Base-by-base conservation (phyloP, 768 basidiomycete species). In the Tylopilus plumbeoviolaceoides region DNA sequence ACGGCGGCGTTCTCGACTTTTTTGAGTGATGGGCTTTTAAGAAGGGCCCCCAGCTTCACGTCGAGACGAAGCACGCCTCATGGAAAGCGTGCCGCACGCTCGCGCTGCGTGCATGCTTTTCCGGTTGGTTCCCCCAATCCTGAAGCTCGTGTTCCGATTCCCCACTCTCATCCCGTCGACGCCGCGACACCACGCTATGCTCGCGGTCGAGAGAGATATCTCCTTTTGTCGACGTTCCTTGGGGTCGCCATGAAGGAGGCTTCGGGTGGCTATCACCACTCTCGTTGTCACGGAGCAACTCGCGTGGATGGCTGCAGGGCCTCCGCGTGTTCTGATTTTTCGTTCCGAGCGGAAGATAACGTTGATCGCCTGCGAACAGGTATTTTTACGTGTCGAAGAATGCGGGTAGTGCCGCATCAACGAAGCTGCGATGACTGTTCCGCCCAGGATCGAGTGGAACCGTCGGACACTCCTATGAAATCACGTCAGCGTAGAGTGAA, bases 31-130 rank as follows among this genome's bases (percentile, higher is more conserved):
- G 61, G 28, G 53, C 46, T 40, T 51, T 62, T 62, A 57, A 61
- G 64, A 56, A 57, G 53, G 56, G 7, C 7, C 12, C 33, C 35
- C 15, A 36, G 49, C 42, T 51, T 51, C 38, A 20, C 48, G 50
- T 56, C 54, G 51, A 53, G 57, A 49, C 54, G 50, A 58, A 53
- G 53, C 48, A 55, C 45, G 66, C 66, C 66, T 67, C 66, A 62
- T 67, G 66, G 58, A 42, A 67, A 59, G 53, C 52, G 53, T 68
- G 66, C 66, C 57, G 63, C 66, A 67, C 53, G 39, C 61, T 61
- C 47, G 55, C 62, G 48, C 51, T 44, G 57, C 30, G 51, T 59
- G 52, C 59, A 50, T 55, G 63, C 52, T 36, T 59, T 48, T 52
- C n/a, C 43, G 48, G 48, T 63, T 51, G 47, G 12, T 15, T 18